These are phyloP conservation scores for Candida namnaoensis DNA, from an alignment of 805 yeast genomes.

Conservation along the genomic window DNA sequence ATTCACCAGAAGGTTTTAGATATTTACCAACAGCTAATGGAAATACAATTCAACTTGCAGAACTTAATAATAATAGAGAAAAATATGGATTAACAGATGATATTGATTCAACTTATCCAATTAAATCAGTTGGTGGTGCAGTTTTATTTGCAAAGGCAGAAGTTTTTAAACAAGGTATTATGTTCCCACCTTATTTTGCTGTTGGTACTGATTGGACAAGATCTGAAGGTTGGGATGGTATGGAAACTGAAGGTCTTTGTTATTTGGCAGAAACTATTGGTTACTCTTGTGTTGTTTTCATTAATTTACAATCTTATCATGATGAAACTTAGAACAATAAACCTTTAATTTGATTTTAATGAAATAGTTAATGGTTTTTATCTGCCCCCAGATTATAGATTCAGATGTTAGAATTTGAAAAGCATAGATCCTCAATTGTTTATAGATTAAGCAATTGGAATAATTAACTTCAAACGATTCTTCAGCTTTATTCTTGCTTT, in stretches of 20 bases:
- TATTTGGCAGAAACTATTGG: conserved; percentile 31
- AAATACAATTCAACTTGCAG: conserved; percentile 6
- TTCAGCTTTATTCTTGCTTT: too few relatives aligned
- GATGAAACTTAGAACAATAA: not conserved
- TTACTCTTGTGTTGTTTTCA: conserved; percentile 41
- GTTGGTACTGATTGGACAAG: conserved; percentile 34
- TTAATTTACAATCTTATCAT: conserved; percentile 33
- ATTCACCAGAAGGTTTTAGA: not conserved
- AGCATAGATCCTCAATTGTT: too few relatives aligned
- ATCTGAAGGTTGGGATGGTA: conserved; percentile 37
- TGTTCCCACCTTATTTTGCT: conserved; percentile 31
- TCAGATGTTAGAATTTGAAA: too few relatives aligned
- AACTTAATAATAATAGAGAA: conserved; percentile 3
- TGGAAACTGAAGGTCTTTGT: conserved; percentile 40
- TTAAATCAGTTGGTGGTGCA: conserved; percentile 46
- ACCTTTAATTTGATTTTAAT: too few relatives aligned
- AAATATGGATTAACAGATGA: conserved; percentile 5
- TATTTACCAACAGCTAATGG: conserved; percentile 10
- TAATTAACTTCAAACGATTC: too few relatives aligned
- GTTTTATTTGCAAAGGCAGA: conserved; percentile 33
- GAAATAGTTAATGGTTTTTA: too few relatives aligned
- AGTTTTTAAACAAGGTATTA: conserved; percentile 25
- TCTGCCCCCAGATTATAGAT: too few relatives aligned
- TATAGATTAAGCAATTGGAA: too few relatives aligned
- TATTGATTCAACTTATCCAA: conserved; percentile 3